Base-by-base conservation (phyloP, 1,284 basidiomycete genomes). In the Rhodotorula sp. region DNA sequence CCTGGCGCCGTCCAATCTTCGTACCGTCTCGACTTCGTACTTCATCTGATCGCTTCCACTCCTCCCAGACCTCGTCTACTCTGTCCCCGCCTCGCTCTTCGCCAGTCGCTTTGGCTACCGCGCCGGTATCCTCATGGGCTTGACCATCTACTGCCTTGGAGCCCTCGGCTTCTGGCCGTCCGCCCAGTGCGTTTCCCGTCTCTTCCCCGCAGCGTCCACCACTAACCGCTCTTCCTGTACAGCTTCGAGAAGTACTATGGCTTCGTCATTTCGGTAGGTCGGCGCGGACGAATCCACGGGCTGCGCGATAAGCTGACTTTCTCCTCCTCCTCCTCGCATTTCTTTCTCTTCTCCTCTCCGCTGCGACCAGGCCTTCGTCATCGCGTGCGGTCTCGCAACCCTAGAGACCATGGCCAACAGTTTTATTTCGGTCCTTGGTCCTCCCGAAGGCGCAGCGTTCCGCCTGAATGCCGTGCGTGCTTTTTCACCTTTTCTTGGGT, bases 111-210 rank as follows among this genome's bases (percentile, higher is more conserved):
- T 78, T 52, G 82, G 83, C 17, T 85, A 85, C 82, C 82, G 81
- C 72, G 75, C 76, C 55, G 78, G 79, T 36, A 83, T 79, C 85
- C 89, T 82, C 79, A 48, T 67, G 30, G 90, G 90, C 51, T 83
- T 91, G 34, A 80, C 82, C 24, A 82, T 91, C 39, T 91, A 90
- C 80, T 88, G 87, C 7, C 79, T 89, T 56, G 87, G 87, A 51
- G 89, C 89, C 20, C 84, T 91, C 72, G 86, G 90, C 78, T 91
- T 90, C 83, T 90, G 89, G 90, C 90, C 90, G 5, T 88, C 87
- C 47, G 89, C 89, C 47, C 86, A 85, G 76, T 89, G 84, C 76
- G 39, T 44, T 15, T 3, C 19, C 13, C 39, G 39, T 15, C 4
- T 53, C 51, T 44, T 17, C 13, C 39, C 39, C 39, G 39, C 39